Base-by-base conservation (phyloP, 257 asterid genomes). In the Cruciata laevipes region DNA sequence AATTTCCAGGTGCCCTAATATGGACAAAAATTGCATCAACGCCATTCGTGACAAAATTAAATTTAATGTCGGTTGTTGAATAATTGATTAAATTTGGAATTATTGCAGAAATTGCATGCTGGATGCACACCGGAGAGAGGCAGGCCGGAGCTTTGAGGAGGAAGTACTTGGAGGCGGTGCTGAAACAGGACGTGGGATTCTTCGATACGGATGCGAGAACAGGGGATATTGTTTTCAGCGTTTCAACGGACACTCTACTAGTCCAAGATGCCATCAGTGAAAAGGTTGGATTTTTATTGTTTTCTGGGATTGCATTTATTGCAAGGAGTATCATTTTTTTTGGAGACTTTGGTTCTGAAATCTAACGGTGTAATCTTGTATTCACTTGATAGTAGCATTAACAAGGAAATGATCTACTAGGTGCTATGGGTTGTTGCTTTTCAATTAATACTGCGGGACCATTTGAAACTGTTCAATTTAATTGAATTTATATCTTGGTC, bases 241-340 rank as follows among this genome's bases (percentile, higher is more conserved):
- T 94, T 60, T 94, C 99, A 23, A 94, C 99, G 10, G 99, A 94
- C 73, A 94, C 99, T 40, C 89, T 94, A 10, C 96, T 94, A 64
- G 99, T 94, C 51, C 99, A 94, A 81, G 99, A 94, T 83, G 99
- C 99, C 82, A 94, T 94, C 69, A 94, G 99, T 72, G 99, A 94
- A 84, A 94, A 91, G 96, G 97, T 63, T 71, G 66, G 23, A 3
- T 70, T 32, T 31, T 8, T 37, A 6, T 6, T 64, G 18, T 10
- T 16, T 42, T 57, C 35, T 25, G 65, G 33, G 25, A 3, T 56
- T 40, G 65, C 58, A n/a, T 49, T 21, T 25, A 13, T 63, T 11
- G 25, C 7, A 16, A 13, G 51, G 25, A 2, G 37, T 40, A 4
- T 59, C 5, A 2, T 9, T 40, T 32, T 12, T 32, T 8, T 37